Percentiles rank a stretch among this genome's conserved stretches.
phyloP scores from a whole-genome alignment of 2,329 filamentous ascomycete species.

The Fusarium sororula region DNA sequence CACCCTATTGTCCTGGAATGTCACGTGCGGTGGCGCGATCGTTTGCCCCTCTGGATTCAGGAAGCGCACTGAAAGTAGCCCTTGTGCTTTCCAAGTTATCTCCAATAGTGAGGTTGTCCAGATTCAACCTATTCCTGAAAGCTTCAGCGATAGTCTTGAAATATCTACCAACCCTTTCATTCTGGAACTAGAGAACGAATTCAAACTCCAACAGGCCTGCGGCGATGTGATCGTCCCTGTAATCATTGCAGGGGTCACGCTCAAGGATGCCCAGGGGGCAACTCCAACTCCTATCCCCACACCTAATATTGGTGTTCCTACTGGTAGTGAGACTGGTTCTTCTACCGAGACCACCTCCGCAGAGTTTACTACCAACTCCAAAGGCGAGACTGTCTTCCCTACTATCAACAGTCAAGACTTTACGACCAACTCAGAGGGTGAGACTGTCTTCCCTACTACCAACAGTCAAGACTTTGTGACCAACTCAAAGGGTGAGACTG shows the following conservation, averaged over 20 bases:
- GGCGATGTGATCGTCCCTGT: background rate
- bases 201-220: background rate
- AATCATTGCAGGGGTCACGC: background rate
- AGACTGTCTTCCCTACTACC: background rate
- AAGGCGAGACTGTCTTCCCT: conserved; percentile 11
- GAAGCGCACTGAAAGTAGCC: background rate
- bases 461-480: background rate
- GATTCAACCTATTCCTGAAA: background rate
- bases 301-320: background rate
- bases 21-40: background rate
- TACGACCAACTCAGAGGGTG: background rate
- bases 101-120: background rate
- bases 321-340: background rate
- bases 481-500: background rate
- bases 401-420: conserved; percentile 30
- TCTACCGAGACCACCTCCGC: background rate
- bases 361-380: background rate
- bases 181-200: background rate
- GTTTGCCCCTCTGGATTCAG: rapidly evolving
- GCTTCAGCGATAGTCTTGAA: rapidly evolving
- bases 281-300: background rate
- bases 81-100: background rate
- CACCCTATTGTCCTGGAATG: no score
- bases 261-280: background rate
- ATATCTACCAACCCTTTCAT: background rate